Base-by-base conservation (phyloP, 345 rosid species). In the Diplotaxis tenuifolia region DNA sequence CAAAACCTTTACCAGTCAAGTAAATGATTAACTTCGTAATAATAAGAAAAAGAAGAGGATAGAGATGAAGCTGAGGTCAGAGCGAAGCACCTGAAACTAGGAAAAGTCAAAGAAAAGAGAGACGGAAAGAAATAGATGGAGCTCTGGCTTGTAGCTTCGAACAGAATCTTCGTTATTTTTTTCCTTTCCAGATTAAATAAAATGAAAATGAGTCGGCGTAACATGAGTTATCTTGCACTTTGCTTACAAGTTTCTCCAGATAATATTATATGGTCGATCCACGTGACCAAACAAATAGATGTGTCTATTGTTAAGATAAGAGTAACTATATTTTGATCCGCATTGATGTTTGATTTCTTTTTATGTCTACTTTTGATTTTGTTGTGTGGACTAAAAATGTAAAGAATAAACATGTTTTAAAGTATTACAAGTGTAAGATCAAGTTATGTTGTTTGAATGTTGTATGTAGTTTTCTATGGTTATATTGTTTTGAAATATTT, bases 11-110 rank as follows among this genome's bases (percentile, higher is more conserved):
- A 31, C 14, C 5, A 61, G 54, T 47, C 8, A 18, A 5, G 19
- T 16, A 28, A 53, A 10, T 2, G 54, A 53, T 21, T 67, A 3
- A 36, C 3, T 11, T 20, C 72, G 4, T 55, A 34, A 54, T 36
- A 21, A 29, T 15, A 34, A 29, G 5, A 34, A 28, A 58, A 42
- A 47, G 38, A 34, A 34, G 38, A 34, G 11, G 11, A 36, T 8
- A 10, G 14, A 38, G 73, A 68, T 18, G 59, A 70, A 70, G 66
- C 21, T 70, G 42, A 70, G 58, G 47, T 70, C 47, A 70, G 47
- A 60, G 74, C 6, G 23, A 14, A 36, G 34, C 23, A 73, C 77
- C 71, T 64, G 49, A 27, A 64, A 54, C 54, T 38, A 29, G 38
- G 4, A 28, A 62, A 36, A 11, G 68, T 62, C 75, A 71, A 28